These are phyloP conservation scores for Parasarocladium wereldwijsianum DNA, from an alignment of 2,329 filamentous ascomycete genomes.

Conservation along the genomic window DNA sequence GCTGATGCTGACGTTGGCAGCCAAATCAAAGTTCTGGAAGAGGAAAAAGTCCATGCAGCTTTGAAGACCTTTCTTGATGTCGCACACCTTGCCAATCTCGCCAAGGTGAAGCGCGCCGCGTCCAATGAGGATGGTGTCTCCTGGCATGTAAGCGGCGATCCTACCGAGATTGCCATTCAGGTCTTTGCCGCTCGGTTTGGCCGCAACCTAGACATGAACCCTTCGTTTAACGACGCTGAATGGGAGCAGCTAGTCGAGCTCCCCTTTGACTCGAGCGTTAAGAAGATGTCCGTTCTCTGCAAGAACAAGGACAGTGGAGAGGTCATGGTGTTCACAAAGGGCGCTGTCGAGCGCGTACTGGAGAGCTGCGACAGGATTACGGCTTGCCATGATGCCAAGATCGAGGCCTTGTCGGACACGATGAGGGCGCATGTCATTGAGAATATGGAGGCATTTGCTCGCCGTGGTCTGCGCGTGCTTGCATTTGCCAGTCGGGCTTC, in stretches of 20 bases:
- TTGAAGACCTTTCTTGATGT: slow-evolving; percentile 39
- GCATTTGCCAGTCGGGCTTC: slow-evolving; percentile 32
- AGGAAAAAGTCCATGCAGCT: slow-evolving; percentile 17
- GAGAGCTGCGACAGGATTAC: slow-evolving; percentile 38
- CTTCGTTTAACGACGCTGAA: slow-evolving; percentile 29
- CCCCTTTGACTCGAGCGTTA: slow-evolving; percentile 60
- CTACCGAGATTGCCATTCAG: slow-evolving; percentile 59
- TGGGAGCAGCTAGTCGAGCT: slow-evolving; percentile 53
- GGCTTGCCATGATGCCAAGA: slow-evolving; percentile 14
- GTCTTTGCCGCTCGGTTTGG: slow-evolving; percentile 58
- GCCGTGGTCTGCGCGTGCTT: slow-evolving; percentile 50
- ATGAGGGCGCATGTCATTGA: slow-evolving; percentile 37
- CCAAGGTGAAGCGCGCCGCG: slow-evolving; percentile 29
- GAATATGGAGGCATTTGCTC: slow-evolving; percentile 53
- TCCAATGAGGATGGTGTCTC: neutral
- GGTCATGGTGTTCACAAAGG: slow-evolving; percentile 44
- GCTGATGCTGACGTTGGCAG: slow-evolving; percentile 2
- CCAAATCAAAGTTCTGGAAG: slow-evolving; percentile 20
- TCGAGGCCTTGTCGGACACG: slow-evolving; percentile 16
- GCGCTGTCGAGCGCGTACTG: slow-evolving; percentile 53
- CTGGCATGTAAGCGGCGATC: slow-evolving; percentile 7
- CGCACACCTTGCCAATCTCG: slow-evolving; percentile 45
- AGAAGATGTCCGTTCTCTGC: slow-evolving; percentile 65
- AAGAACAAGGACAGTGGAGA: slow-evolving; percentile 22
- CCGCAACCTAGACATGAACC: slow-evolving; percentile 30